Base-by-base conservation (phyloP, 768 basidiomycete species). In the Suillus bovinus region DNA sequence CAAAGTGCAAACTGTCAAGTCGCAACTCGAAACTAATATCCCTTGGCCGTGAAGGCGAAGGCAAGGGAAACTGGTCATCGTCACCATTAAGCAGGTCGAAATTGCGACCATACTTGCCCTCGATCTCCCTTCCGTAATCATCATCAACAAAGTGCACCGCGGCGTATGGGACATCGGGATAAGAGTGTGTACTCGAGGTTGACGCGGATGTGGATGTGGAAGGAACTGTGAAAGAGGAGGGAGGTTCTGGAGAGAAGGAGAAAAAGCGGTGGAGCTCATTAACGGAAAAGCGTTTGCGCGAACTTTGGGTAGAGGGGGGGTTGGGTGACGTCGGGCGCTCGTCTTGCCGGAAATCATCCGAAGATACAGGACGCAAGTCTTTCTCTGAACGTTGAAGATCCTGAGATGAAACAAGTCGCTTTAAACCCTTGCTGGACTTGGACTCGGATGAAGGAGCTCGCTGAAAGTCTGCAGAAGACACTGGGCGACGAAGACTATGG, bases 1-100 rank as follows among this genome's bases (percentile, higher is more conserved):
- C 89, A 70, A 91, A 91, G 70, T 89, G 87, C 59, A 91, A 77
- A 36, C 89, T 89, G 69, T 89, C 86, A 16, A 91, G 83, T 41
- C 75, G 78, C 87, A 89, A 85, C 77, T 91, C 86, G 56, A 86
- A 74, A 64, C 81, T 82, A 64, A 75, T 63, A 57, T 87, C 82
- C 38, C 68, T 73, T 41, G 71, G 68, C 42, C 58, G 72, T 55
- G 42, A 56, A 20, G 60, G 56, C 11, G 58, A 36, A 34, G 59
- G 57, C 1, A 64, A 36, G 34, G 59, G 57, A 1, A 64, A 11
- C 20, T 59, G 49, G 22, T 61, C 58, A 36, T 61, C 54, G 11
- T 42, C 54, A 22, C 24, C 46, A 33, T 56, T 58, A 29, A 58
- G 63, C 27, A 58, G 44, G 63, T 52, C 38, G 63, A 33, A 60